Conservation (phyloP, 306 rosid species). For the Mimosa pudica region DNA sequence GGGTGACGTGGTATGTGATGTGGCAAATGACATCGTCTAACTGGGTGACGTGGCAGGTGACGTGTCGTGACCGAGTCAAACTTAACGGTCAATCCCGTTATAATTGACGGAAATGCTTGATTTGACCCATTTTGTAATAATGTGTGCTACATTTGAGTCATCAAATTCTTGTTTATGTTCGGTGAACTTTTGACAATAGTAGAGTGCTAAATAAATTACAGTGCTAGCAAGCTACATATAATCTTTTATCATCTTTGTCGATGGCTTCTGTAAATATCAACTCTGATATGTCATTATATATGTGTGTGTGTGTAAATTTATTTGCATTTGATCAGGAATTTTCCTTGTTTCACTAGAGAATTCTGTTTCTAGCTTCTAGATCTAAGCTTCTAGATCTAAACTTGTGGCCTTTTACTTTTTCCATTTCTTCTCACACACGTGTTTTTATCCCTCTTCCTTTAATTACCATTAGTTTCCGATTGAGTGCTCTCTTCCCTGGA, state of each 20-base stretch:
- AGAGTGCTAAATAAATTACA: too few relatives aligned
- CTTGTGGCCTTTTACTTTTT: constrained; percentile 13
- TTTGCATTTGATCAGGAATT: constrained; percentile 14
- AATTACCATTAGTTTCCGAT: constrained; percentile 73
- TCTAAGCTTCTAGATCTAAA: not conserved
- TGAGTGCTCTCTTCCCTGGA: constrained; percentile 99
- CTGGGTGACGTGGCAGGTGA: too few relatives aligned
- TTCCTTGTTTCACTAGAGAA: constrained; percentile 2
- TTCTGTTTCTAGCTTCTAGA: constrained; percentile 11
- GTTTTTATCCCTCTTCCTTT: not conserved
- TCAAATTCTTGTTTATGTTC: too few relatives aligned
- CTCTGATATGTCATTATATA: not conserved
- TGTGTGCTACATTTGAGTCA: too few relatives aligned
- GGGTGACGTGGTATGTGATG: too few relatives aligned
- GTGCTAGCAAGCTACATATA: not conserved
- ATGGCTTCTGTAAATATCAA: constrained; percentile 17
- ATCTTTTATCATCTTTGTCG: constrained; percentile 23
- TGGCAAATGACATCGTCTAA: too few relatives aligned
- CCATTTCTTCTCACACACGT: not conserved
- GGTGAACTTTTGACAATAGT: too few relatives aligned
- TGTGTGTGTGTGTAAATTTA: not conserved
- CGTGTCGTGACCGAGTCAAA: too few relatives aligned
- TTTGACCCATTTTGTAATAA: too few relatives aligned
- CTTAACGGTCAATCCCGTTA: too few relatives aligned
- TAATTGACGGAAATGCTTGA: too few relatives aligned